Base-by-base conservation (phyloP, 192 early-diverging fungal species). In the Coemansia javaensis region DNA sequence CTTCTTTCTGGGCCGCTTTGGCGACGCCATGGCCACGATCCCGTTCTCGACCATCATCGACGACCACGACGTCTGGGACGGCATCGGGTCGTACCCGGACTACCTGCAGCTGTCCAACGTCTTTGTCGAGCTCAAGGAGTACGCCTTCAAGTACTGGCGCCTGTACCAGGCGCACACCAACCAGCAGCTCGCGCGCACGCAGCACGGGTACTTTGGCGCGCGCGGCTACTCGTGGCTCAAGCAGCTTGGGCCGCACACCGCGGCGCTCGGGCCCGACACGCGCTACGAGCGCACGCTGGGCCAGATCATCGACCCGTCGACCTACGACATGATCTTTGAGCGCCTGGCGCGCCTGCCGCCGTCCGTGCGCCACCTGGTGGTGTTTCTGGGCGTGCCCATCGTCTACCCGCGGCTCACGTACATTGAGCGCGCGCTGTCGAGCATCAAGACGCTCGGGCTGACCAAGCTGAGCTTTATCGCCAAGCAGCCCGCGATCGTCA, bases 11-110 rank as follows among this genome's bases (percentile, higher is more conserved):
- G 63, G 70, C 41, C 66, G 75, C 32, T 77, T 85, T 47, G 66
- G 79, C 34, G 82, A 86, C 40, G 83, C 89, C 2, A 77, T 88
- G 50, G 81, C 88, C 10, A 66, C 80, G 1, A 79, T 90, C n/a
- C 88, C 88, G 30, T 84, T 87, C 16, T 70, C 82, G 27, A 84
- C 84, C 50, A 85, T 83, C 44, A 79, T 86, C 77, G 90, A 93
- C 57, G 90, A 93, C 65, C 90, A 93, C 63, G 88, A 92, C 54
- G 80, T 90, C 37, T 81, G 88, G 56, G 90, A 93, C 59, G 91
- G 89, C 3, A 88, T 81, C 50, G 91, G 91, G 17, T 85, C 83
- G 34, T 93, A 93, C 55, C 89, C 89, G 1, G 71, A 78, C 39
- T 81, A 83, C 28, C 75, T 90, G 58, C 85, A 85, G 52, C 33